These are phyloP conservation scores for Coleophoma eucalyptorum DNA, from an alignment of 2,329 filamentous ascomycete species.

Conservation along the genomic window DNA sequence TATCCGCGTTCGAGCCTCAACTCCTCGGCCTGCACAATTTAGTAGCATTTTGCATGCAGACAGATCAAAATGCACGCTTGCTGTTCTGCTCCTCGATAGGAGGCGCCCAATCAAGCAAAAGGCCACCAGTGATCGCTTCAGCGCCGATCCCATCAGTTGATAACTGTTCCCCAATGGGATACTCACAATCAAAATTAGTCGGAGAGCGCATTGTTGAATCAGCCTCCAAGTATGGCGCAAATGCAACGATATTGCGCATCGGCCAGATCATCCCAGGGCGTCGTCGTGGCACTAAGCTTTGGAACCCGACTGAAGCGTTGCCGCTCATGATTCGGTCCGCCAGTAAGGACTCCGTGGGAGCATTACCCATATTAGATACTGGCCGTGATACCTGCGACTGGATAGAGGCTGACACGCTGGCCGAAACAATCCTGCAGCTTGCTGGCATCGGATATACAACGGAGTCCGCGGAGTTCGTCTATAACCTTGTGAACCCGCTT, in stretches of 20 bases:
- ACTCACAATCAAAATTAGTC: constrained; percentile 44
- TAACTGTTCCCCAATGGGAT: constrained; percentile 43
- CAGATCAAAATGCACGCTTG: constrained; percentile 26
- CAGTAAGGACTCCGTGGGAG: constrained; percentile 30
- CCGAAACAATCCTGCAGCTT: constrained; percentile 35
- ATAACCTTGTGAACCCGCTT: constrained; percentile 47
- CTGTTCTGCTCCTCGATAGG: constrained; percentile 35
- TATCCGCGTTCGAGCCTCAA: constrained; percentile 41
- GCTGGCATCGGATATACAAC: constrained; percentile 17
- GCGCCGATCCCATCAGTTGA: constrained; percentile 14
- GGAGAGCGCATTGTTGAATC: constrained; percentile 39
- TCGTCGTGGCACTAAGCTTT: constrained; percentile 26
- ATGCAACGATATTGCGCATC: constrained; percentile 36
- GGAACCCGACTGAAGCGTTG: constrained; percentile 48
- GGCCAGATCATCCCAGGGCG: constrained; percentile 43
- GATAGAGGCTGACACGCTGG: constrained; percentile 42
- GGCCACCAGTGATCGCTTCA: constrained; percentile 29
- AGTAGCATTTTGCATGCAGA: constrained; percentile 27
- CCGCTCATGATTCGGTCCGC: constrained; percentile 47
- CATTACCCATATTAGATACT: constrained; percentile 34
- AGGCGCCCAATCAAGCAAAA: constrained; percentile 25
- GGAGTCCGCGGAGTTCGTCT: constrained; percentile 30
- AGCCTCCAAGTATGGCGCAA: constrained; percentile 28
- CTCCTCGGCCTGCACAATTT: constrained; percentile 39
- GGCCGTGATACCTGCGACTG: constrained; percentile 30